phyloP scores from a whole-genome alignment of 306 rosid species.

The Ochetophila trinervis region DNA sequence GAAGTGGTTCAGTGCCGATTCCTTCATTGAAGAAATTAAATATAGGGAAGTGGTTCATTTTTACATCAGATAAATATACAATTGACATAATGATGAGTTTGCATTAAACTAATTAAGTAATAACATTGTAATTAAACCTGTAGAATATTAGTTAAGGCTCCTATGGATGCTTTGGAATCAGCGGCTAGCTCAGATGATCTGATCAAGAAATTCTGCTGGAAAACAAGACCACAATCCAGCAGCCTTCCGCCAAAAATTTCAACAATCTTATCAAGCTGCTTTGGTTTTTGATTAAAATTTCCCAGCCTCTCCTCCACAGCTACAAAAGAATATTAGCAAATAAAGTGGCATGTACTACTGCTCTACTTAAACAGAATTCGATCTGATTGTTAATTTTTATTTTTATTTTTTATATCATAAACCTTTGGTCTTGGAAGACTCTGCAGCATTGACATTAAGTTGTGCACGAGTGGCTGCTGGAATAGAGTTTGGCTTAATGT shows the following conservation, averaged over 20 bases:
- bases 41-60: too few species aligned
- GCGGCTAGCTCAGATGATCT: conserved; percentile 26
- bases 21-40: conserved; percentile 10
- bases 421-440: too few species aligned
- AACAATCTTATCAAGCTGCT: background rate
- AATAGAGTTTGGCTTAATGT: background rate
- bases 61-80: too few species aligned
- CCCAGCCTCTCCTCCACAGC: background rate
- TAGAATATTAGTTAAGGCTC: conserved; percentile 17
- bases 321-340: background rate
- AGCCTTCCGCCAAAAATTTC: background rate
- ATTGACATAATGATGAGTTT: too few species aligned
- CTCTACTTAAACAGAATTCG: too few species aligned
- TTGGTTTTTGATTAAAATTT: too few species aligned
- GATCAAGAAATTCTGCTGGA: conserved; percentile 18
- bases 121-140: conserved; percentile 15
- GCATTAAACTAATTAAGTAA: background rate
- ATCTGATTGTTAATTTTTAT: too few species aligned
- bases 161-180: conserved; percentile 17
- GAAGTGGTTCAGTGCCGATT: conserved; percentile 27
- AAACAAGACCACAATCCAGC: conserved; percentile 11
- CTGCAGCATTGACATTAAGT: too few species aligned
- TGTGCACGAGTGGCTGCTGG: too few species aligned
- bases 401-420: too few species aligned
- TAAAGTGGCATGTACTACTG: too few species aligned